A percentile compares a stretch with the other conserved stretches of the same genome.
phyloP scores from a whole-genome alignment of 2,329 filamentous ascomycete species.

The Fonsecaea pedrosoi region DNA sequence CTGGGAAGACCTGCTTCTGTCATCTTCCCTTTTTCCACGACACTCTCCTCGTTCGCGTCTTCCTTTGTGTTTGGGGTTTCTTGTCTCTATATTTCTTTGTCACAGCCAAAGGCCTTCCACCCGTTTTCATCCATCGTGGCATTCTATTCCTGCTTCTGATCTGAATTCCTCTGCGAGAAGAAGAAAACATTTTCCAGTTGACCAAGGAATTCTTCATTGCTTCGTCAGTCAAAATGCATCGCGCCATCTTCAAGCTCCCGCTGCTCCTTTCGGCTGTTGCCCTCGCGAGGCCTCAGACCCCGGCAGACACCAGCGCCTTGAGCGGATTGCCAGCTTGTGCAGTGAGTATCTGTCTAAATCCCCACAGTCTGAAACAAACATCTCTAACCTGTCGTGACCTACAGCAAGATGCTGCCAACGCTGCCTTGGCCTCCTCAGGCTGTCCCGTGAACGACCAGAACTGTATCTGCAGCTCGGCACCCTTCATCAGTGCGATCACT shows the following conservation, averaged over 20 bases:
- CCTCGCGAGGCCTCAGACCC: slow-evolving; percentile 27
- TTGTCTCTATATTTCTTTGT: neutral
- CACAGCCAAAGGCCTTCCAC: neutral
- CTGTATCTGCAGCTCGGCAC: slow-evolving; percentile 31
- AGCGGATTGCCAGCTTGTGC: slow-evolving; percentile 33
- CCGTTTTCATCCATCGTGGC: neutral
- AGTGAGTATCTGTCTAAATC: slow-evolving; percentile 23
- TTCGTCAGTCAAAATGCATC: slow-evolving; percentile 21
- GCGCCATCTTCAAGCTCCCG: slow-evolving; percentile 17
- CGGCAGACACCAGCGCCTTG: slow-evolving; percentile 18
- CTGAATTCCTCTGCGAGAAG: neutral
- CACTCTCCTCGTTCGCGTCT: neutral
- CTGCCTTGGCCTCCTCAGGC: slow-evolving; percentile 27
- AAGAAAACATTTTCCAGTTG: neutral
- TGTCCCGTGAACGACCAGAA: slow-evolving; percentile 24
- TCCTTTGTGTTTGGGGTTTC: slow-evolving; percentile 6
- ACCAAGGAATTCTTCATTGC: neutral
- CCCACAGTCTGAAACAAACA: neutral
- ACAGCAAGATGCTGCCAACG: slow-evolving; percentile 30
- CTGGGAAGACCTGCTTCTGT: neutral
- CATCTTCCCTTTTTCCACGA: neutral
- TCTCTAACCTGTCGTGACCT: neutral
- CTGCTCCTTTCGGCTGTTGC: slow-evolving; percentile 22
- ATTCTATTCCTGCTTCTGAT: neutral
- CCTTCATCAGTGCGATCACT: slow-evolving; percentile 33